Evolutionary conservation across 345 rosid species (phyloP).

Genomic region (Citrus sinensis): DNA sequence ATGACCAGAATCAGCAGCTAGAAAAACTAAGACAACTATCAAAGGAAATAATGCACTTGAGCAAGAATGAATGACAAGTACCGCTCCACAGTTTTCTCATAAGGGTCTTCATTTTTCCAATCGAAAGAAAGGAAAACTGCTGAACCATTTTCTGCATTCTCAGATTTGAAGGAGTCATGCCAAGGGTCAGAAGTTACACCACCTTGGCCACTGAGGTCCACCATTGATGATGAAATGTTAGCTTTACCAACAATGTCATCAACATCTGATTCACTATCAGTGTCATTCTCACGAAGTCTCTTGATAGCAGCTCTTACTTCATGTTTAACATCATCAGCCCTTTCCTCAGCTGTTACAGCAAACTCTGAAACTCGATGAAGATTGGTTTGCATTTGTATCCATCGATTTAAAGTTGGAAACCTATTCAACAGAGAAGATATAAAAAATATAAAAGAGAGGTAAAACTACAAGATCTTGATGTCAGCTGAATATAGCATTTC

Average conservation of each 20-base stretch:
- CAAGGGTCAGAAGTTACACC: slow-evolving; percentile 33
- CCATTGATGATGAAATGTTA: slow-evolving; percentile 32
- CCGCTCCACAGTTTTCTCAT: slow-evolving; percentile 89
- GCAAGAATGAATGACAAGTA: slow-evolving; percentile 23
- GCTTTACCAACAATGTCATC: slow-evolving; percentile 50
- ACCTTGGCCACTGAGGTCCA: slow-evolving; percentile 45
- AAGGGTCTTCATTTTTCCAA: slow-evolving; percentile 89
- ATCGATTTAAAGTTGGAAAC: slow-evolving; percentile 90
- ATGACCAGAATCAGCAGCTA: background rate
- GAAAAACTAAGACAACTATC: slow-evolving; percentile 2
- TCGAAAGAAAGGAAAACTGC: slow-evolving; percentile 84
- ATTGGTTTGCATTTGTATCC: slow-evolving; percentile 98
- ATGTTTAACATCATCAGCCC: slow-evolving; percentile 44
- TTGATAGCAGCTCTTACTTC: slow-evolving; percentile 62
- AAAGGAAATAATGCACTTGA: background rate
- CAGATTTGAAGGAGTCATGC: slow-evolving; percentile 39
- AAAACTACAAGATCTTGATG: slow-evolving; percentile 14
- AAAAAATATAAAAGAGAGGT: slow-evolving; percentile 9
- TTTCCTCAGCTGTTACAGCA: slow-evolving; percentile 70
- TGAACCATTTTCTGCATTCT: slow-evolving; percentile 47
- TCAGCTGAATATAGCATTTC: slow-evolving; percentile 6
- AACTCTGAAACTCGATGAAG: slow-evolving; percentile 93
- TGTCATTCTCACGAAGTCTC: slow-evolving; percentile 74
- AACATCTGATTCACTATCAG: slow-evolving; percentile 71
- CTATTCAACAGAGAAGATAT: slow-evolving; percentile 26